Evolutionary conservation across 306 rosid species (phyloP).

Genomic region (Quercus cerris): DNA sequence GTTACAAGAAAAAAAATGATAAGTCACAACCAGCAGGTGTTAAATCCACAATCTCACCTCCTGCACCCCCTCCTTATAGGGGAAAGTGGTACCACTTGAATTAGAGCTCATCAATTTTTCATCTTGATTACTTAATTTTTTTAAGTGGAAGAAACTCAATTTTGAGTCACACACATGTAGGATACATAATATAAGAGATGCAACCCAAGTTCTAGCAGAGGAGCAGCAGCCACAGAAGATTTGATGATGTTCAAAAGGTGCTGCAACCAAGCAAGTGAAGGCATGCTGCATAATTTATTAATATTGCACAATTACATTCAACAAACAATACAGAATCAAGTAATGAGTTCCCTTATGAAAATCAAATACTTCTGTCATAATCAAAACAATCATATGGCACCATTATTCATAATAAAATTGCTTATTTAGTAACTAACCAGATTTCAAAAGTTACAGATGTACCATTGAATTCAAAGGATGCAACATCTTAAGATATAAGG

Average conservation of each 20-base stretch:
- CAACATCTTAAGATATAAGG: background rate
- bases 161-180: background rate
- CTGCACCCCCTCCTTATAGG: no score
- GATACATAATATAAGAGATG: background rate
- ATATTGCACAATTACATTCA: background rate
- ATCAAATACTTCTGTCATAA: background rate
- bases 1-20: background rate
- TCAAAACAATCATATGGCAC: background rate
- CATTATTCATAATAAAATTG: background rate
- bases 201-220: background rate
- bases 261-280: conserved; percentile 1
- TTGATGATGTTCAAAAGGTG: background rate
- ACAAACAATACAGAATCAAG: background rate
- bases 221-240: background rate
- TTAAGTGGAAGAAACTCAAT: background rate
- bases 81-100: background rate
- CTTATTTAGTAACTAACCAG: background rate
- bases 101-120: background rate
- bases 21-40: background rate
- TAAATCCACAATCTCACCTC: no score
- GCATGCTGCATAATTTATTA: background rate
- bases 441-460: background rate
- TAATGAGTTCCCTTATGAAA: background rate
- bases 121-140: background rate
- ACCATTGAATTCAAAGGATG: background rate